Percentiles rank a stretch among this genome's conserved stretches.
These are phyloP conservation scores for Fusarium virguliforme DNA, from an alignment of 2,329 filamentous ascomycete species.

Conservation along the genomic window DNA sequence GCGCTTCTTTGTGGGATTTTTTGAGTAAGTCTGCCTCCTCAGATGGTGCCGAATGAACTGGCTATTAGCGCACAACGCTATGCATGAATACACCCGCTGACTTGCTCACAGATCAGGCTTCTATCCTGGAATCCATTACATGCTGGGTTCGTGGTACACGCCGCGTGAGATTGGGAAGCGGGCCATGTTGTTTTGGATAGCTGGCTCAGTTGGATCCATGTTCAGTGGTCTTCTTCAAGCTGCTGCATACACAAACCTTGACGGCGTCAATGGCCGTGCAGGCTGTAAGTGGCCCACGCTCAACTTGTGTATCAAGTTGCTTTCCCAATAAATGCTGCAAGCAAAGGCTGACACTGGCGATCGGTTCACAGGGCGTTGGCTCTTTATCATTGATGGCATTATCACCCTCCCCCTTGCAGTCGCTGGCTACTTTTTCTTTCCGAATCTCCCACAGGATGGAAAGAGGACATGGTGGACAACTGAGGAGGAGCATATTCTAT, in stretches of 20 bases:
- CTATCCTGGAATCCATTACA: conserved; percentile 40
- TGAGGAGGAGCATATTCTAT: conserved; percentile 33
- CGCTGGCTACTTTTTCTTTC: conserved; percentile 36
- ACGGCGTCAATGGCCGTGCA: conserved; percentile 34
- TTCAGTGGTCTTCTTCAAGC: conserved; percentile 40
- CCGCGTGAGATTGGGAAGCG: conserved; percentile 40
- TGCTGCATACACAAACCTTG: conserved; percentile 36
- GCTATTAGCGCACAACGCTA: too few species aligned
- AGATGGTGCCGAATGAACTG: too few species aligned
- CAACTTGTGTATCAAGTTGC: not conserved
- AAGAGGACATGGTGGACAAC: conserved; percentile 43
- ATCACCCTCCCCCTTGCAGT: conserved; percentile 40
- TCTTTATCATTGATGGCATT: conserved; percentile 41
- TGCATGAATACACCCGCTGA: conserved; percentile 3
- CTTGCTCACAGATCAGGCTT: conserved; percentile 31
- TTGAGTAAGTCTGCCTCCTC: conserved; percentile 30
- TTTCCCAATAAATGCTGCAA: not conserved
- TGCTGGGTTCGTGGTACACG: conserved; percentile 42
- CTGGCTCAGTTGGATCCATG: conserved; percentile 32
- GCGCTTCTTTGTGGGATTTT: conserved; percentile 38
- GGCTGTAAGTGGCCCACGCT: conserved; percentile 32
- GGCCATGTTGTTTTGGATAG: conserved; percentile 39
- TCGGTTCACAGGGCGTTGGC: conserved; percentile 33
- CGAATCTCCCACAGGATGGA: conserved; percentile 39
- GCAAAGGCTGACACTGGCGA: not conserved